These are phyloP conservation scores for Plenodomus lindquistii DNA, from an alignment of 2,329 filamentous ascomycete genomes.

Conservation along the genomic window DNA sequence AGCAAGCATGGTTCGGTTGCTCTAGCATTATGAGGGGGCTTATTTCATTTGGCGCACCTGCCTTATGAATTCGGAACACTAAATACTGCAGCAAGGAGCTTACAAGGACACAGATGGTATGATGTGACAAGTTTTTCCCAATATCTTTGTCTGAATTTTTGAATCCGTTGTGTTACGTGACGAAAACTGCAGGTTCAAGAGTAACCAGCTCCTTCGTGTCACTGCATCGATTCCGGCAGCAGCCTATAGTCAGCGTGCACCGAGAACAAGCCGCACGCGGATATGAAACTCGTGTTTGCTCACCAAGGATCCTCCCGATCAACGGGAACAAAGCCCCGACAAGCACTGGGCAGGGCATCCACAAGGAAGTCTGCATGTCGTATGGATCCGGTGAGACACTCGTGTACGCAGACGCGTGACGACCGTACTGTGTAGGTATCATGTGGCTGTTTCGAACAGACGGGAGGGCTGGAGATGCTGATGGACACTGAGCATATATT, in stretches of 20 bases:
- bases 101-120: no score
- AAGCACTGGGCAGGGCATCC: neutral
- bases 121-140: no score
- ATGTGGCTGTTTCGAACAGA: conserved; percentile 2
- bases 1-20: neutral
- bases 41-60: no score
- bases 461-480: neutral
- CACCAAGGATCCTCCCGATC: neutral
- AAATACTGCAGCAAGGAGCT: no score
- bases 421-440: neutral
- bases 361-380: neutral
- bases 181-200: no score
- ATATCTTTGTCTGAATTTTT: no score
- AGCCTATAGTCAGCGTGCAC: neutral
- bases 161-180: no score
- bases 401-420: no score
- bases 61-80: no score
- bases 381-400: no score
- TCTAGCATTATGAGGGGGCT: neutral
- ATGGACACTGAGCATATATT: no score
- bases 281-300: neutral
- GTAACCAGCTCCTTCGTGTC: no score
- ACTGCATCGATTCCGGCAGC: neutral
- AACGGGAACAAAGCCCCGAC: neutral
- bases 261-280: neutral